Evolutionary conservation across 139 green algal species (phyloP).

Genomic region (Chlamydomonas asymmetrica): DNA sequence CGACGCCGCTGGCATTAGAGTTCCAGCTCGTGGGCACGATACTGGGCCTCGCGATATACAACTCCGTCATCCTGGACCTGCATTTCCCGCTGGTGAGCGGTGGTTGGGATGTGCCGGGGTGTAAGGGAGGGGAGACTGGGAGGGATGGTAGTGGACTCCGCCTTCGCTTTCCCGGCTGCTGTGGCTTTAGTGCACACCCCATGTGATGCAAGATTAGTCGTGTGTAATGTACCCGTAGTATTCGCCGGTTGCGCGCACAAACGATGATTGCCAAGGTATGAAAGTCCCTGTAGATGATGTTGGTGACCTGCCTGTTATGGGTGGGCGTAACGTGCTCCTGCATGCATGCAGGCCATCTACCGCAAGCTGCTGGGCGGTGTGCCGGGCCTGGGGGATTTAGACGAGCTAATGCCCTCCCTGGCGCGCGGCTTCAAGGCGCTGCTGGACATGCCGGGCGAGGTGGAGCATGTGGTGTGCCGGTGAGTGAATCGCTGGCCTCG

Average conservation of each 20-base stretch:
- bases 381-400: constrained; percentile 54
- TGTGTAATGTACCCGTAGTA: no score
- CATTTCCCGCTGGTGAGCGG: constrained; percentile 60
- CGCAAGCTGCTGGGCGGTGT: constrained; percentile 74
- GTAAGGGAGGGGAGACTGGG: background rate
- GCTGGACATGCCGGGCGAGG: constrained; percentile 64
- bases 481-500: background rate
- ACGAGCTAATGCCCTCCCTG: constrained; percentile 58
- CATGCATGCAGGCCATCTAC: constrained; percentile 51
- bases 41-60: constrained; percentile 82
- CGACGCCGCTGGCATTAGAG: constrained; percentile 21
- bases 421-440: constrained; percentile 64
- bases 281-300: no score
- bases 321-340: background rate
- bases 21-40: constrained; percentile 55
- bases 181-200: background rate
- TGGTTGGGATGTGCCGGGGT: background rate
- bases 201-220: no score
- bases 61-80: constrained; percentile 80
- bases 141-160: background rate
- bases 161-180: background rate
- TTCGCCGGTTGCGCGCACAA: no score
- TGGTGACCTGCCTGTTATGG: no score
- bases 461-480: constrained; percentile 58
- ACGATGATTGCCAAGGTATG: no score